Percentiles rank a stretch among this genome's conserved stretches.
Conservation (phyloP, 2,329 filamentous ascomycete genomes). For the Fusarium brevicatenulatum region DNA sequence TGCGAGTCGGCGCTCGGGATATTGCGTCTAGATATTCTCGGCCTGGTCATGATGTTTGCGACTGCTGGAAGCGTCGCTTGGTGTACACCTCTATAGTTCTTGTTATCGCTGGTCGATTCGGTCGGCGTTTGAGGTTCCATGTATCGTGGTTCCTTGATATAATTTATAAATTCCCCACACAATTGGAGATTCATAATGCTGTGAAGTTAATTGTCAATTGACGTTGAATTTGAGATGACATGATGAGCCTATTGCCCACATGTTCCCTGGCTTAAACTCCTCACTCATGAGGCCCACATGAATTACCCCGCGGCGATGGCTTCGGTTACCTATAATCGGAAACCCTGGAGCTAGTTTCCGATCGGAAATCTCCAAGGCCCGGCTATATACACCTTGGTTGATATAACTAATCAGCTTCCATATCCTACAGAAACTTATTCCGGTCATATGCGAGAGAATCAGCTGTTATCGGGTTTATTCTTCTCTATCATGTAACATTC, state of each 20-base stretch:
- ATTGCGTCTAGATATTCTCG: constrained; percentile 57
- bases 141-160: constrained; percentile 29
- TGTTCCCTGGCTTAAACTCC: background rate
- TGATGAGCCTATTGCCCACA: background rate
- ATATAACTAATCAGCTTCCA: background rate
- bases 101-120: constrained; percentile 35
- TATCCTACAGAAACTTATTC: background rate
- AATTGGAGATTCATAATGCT: background rate
- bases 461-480: background rate
- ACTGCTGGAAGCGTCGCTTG: constrained; percentile 43
- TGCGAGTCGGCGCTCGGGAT: constrained; percentile 56
- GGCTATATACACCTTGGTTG: background rate
- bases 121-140: constrained; percentile 29
- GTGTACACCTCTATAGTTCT: constrained; percentile 44
- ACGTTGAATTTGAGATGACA: background rate
- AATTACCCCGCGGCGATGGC: constrained; percentile 20
- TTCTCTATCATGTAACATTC: constrained; percentile 1
- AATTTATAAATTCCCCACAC: constrained; percentile 36
- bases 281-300: background rate
- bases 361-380: background rate
- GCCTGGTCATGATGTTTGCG: constrained; percentile 45
- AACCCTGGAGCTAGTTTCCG: constrained; percentile 1
- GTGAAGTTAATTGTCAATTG: background rate
- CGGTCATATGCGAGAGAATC: constrained; percentile 20
- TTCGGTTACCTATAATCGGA: constrained; percentile 6